Evolutionary conservation across 2,329 filamentous ascomycete species (phyloP).

Genomic region (Claviceps maximensis): DNA sequence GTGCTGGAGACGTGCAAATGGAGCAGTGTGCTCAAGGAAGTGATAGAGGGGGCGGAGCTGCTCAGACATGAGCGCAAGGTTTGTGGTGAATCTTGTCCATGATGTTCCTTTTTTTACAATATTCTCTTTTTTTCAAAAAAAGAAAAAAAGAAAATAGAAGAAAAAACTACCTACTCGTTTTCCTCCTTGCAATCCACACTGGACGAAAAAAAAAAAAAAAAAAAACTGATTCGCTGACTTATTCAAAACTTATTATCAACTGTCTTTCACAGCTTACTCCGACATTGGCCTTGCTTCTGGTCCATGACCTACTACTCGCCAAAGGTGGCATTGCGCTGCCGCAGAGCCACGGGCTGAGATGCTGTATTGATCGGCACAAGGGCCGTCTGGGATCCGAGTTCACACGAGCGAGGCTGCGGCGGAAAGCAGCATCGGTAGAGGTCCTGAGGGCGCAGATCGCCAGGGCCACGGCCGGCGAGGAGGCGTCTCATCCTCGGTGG

Average conservation of each 20-base stretch:
- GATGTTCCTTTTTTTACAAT: background rate
- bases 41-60: constrained; percentile 70
- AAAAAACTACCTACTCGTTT: no score
- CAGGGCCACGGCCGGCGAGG: constrained; percentile 31
- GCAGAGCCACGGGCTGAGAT: constrained; percentile 61
- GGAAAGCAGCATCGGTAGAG: constrained; percentile 55
- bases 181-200: no score
- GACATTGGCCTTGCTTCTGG: constrained; percentile 63
- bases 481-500: constrained; percentile 69
- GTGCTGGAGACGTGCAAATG: constrained; percentile 83
- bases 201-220: background rate
- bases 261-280: constrained; percentile 55
- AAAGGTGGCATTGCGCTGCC: constrained; percentile 76
- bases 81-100: constrained; percentile 11
- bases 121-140: background rate
- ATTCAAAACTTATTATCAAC: background rate
- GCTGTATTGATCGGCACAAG: constrained; percentile 68
- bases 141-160: background rate
- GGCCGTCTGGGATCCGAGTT: constrained; percentile 70
- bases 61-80: constrained; percentile 78
- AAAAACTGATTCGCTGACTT: constrained; percentile 1
- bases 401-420: constrained; percentile 61
- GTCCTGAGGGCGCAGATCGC: constrained; percentile 49
- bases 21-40: constrained; percentile 72
- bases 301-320: constrained; percentile 73